A percentile compares a stretch with the other conserved stretches of the same genome.
Evolutionary conservation across 176 grass and related monocot species (phyloP).

Genomic region (Avena insularis): DNA sequence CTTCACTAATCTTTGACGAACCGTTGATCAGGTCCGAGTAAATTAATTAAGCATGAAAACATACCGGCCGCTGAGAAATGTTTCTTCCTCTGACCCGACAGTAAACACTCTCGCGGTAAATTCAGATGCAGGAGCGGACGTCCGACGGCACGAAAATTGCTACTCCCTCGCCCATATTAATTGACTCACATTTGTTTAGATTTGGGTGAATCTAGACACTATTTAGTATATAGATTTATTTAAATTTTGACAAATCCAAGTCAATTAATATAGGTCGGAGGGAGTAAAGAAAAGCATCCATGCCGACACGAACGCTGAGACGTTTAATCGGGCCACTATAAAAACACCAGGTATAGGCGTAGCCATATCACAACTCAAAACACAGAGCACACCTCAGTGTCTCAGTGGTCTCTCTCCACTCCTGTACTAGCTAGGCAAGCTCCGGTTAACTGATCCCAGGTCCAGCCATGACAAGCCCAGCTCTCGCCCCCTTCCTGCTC

Average conservation of each 20-base stretch:
- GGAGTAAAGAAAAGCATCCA: background rate
- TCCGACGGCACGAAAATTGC: conserved; percentile 37
- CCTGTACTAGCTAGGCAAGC: background rate
- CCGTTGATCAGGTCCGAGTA: background rate
- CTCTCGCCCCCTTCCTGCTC: background rate
- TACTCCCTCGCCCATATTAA: no score
- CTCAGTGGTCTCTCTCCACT: background rate
- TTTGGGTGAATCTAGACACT: no score
- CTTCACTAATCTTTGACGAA: background rate
- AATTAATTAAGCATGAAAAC: background rate
- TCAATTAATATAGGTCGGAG: no score
- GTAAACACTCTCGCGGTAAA: conserved; percentile 3
- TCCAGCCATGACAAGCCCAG: conserved; percentile 36
- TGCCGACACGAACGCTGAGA: background rate
- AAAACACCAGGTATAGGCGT: background rate
- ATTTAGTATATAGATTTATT: no score
- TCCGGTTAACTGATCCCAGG: background rate
- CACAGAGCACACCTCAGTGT: background rate
- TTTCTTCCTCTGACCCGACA: conserved; percentile 10
- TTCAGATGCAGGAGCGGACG: conserved; percentile 24
- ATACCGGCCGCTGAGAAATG: background rate
- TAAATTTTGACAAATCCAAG: no score
- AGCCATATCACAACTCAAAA: background rate
- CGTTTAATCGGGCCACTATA: conserved; percentile 23
- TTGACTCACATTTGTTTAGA: no score